A percentile compares a stretch with the other conserved stretches of the same genome.
Evolutionary conservation across 768 basidiomycete species (phyloP).

Genomic region (Russula emetica): DNA sequence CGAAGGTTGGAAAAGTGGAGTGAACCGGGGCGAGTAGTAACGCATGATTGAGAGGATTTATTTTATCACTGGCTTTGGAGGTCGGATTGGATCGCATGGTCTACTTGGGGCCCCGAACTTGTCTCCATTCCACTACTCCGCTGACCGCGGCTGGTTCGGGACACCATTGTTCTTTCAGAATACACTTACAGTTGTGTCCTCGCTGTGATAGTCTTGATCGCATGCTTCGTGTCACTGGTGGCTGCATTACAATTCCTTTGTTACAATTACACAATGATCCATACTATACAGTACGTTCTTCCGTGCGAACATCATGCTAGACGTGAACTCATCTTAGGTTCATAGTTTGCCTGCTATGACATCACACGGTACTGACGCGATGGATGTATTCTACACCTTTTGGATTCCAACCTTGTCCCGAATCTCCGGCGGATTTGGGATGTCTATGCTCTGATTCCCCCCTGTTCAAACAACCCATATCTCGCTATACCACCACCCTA

Average conservation of each 20-base stretch:
- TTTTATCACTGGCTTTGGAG: background rate
- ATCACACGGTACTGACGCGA: conserved; percentile 15
- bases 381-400: conserved; percentile 10
- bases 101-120: background rate
- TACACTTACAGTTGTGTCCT: background rate
- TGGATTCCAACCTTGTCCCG: conserved; percentile 13
- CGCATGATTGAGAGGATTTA: background rate
- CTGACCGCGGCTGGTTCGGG: background rate
- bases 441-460: background rate
- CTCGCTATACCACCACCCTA: too few species aligned
- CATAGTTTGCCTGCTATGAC: conserved; percentile 7
- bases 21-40: background rate
- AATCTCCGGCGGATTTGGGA: background rate
- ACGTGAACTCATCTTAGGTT: background rate
- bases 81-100: background rate
- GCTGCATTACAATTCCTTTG: conserved; percentile 2
- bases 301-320: background rate
- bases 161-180: background rate
- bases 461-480: background rate
- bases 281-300: background rate
- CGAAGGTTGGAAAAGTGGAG: background rate
- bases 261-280: conserved; percentile 1
- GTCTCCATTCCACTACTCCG: background rate
- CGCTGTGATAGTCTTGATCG: background rate
- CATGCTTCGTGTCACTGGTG: background rate